Conservation (phyloP, 345 rosid genomes). For the Psidium friedrichsthalianum region DNA sequence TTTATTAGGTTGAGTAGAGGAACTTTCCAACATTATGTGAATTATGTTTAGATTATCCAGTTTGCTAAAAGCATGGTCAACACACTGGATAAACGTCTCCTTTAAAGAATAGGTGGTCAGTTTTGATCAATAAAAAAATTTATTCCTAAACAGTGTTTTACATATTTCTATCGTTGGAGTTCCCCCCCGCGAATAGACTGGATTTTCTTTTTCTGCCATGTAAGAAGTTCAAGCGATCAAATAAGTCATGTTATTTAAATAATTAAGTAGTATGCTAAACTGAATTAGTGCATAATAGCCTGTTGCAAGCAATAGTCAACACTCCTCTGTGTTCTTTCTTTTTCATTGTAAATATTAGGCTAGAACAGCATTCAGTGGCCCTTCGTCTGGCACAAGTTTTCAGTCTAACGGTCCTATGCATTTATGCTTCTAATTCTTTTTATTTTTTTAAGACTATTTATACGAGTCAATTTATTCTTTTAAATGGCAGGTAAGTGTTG, state of each 20-base stretch:
- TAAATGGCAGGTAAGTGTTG: slow-evolving; percentile 54
- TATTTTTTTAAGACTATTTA: background rate
- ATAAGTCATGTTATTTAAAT: background rate
- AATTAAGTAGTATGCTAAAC: background rate
- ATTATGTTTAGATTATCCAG: background rate
- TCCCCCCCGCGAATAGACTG: background rate
- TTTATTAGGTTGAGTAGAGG: background rate
- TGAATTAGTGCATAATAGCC: background rate
- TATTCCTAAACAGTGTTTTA: background rate
- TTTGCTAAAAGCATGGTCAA: background rate
- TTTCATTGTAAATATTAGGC: background rate
- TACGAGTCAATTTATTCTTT: background rate
- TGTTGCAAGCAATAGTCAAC: background rate
- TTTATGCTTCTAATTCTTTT: background rate
- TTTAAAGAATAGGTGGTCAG: background rate
- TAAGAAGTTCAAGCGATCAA: background rate
- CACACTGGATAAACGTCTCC: background rate
- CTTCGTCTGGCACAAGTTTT: background rate
- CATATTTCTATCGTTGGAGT: background rate
- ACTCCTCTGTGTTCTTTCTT: background rate
- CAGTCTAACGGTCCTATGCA: background rate
- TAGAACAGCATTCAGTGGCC: background rate
- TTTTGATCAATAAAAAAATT: background rate
- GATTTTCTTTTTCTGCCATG: background rate
- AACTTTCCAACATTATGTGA: background rate